Conservation (phyloP, 2,329 filamentous ascomycete genomes). For the Talaromyces sp. region DNA sequence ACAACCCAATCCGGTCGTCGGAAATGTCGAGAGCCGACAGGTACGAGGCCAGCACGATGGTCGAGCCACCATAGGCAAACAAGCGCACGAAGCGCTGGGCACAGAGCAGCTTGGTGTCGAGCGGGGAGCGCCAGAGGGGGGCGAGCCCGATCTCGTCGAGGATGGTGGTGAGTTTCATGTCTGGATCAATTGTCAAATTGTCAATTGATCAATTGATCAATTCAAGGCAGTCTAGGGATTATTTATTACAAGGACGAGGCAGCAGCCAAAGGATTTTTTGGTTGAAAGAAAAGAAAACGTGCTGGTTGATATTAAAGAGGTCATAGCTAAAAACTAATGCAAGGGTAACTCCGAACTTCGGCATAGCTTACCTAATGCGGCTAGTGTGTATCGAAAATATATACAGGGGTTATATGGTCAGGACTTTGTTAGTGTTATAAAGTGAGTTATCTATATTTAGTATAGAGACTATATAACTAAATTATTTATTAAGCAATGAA, state of each 20-base stretch:
- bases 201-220: background rate
- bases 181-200: background rate
- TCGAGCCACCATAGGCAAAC: conserved; percentile 59
- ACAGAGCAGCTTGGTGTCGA: conserved; percentile 35
- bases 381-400: too few relatives aligned
- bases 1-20: conserved; percentile 56
- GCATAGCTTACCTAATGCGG: background rate
- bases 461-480: too few relatives aligned
- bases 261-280: background rate
- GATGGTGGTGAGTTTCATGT: background rate
- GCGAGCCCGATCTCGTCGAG: conserved; percentile 29
- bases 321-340: background rate
- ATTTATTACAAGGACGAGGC: background rate
- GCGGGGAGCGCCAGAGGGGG: conserved; percentile 31
- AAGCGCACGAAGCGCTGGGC: conserved; percentile 47
- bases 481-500: too few relatives aligned
- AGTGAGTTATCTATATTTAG: too few relatives aligned
- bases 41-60: conserved; percentile 58
- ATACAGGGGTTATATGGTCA: too few relatives aligned
- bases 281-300: background rate
- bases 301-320: background rate
- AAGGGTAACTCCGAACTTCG: background rate
- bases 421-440: too few relatives aligned
- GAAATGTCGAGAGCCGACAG: conserved; percentile 52
- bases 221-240: background rate